Percentiles rank a stretch among this genome's conserved stretches.
phyloP scores from a whole-genome alignment of 2,329 filamentous ascomycete species.

The Colletotrichum cordylinicola region DNA sequence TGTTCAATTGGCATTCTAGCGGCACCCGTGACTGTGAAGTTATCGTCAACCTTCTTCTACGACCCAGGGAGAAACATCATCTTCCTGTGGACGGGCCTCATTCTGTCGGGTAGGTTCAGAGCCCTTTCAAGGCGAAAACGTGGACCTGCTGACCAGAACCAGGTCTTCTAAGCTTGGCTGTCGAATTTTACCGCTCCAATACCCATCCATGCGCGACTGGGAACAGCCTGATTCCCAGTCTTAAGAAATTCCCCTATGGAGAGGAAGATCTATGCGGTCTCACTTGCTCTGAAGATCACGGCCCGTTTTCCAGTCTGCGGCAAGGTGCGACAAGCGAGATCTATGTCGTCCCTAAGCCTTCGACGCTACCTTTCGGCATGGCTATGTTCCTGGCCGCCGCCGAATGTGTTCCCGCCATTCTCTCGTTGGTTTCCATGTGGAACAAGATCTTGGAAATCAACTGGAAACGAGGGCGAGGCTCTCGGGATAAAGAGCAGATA shows the following conservation, averaged over 20 bases:
- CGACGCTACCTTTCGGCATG: conserved; percentile 60
- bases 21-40: conserved; percentile 65
- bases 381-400: conserved; percentile 67
- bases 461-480: conserved; percentile 50
- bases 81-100: conserved; percentile 68
- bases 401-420: conserved; percentile 68
- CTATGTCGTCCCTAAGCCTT: conserved; percentile 65
- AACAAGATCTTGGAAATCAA: conserved; percentile 69
- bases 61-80: conserved; percentile 69
- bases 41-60: conserved; percentile 69
- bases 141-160: not conserved
- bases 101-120: conserved; percentile 58
- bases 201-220: conserved; percentile 47
- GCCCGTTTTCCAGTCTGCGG: conserved; percentile 62
- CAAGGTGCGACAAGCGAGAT: conserved; percentile 63
- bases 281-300: conserved; percentile 46
- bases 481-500: conserved; percentile 30
- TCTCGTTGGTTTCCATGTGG: conserved; percentile 67
- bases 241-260: conserved; percentile 49
- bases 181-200: conserved; percentile 67
- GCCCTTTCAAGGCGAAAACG: not conserved
- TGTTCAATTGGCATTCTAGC: conserved; percentile 71
- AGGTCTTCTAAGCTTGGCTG: conserved; percentile 65
- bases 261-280: conserved; percentile 48
- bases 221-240: conserved; percentile 41